Percentiles rank a stretch among this genome's conserved stretches.
phyloP scores from a whole-genome alignment of 2,329 filamentous ascomycete species.

The Aspergillus aculeatinus region DNA sequence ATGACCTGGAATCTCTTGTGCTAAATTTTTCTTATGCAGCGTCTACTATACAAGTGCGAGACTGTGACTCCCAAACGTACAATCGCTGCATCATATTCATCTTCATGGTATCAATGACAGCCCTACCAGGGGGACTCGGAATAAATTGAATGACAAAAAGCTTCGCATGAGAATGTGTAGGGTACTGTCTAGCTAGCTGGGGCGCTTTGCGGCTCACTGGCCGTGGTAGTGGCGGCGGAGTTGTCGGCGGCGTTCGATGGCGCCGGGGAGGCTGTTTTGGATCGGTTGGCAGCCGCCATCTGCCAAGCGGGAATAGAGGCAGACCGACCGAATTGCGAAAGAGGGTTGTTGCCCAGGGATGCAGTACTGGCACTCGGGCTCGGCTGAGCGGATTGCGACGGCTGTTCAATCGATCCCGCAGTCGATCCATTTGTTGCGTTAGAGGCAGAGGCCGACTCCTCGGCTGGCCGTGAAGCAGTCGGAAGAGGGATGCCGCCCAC shows the following conservation, averaged over 20 bases:
- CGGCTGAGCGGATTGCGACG: constrained; percentile 25
- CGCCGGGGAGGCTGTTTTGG: constrained; percentile 35
- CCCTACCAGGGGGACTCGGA: neutral
- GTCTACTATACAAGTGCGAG: neutral
- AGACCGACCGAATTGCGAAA: constrained; percentile 50
- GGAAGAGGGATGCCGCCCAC: constrained; percentile 27
- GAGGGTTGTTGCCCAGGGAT: constrained; percentile 45
- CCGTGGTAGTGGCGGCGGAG: constrained; percentile 12
- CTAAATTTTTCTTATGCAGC: neutral
- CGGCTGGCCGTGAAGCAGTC: constrained; percentile 20
- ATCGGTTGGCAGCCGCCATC: constrained; percentile 64
- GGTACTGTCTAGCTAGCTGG: constrained; percentile 27
- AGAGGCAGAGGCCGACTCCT: constrained; percentile 22
- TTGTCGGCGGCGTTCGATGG: constrained; percentile 20
- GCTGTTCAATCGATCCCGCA: constrained; percentile 28
- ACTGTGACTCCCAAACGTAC: neutral
- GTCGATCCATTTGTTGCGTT: constrained; percentile 29
- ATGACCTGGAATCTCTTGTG: neutral
- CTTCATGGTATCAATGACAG: neutral
- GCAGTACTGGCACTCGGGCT: constrained; percentile 33
- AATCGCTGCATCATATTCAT: neutral
- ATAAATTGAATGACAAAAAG: constrained; percentile 3
- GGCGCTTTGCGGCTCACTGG: constrained; percentile 29
- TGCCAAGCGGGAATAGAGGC: constrained; percentile 80
- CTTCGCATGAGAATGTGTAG: constrained; percentile 2